Percentiles rank a stretch among this genome's conserved stretches.
phyloP scores from a whole-genome alignment of 2,329 filamentous ascomycete species.

The Fusarium gaditjirri region DNA sequence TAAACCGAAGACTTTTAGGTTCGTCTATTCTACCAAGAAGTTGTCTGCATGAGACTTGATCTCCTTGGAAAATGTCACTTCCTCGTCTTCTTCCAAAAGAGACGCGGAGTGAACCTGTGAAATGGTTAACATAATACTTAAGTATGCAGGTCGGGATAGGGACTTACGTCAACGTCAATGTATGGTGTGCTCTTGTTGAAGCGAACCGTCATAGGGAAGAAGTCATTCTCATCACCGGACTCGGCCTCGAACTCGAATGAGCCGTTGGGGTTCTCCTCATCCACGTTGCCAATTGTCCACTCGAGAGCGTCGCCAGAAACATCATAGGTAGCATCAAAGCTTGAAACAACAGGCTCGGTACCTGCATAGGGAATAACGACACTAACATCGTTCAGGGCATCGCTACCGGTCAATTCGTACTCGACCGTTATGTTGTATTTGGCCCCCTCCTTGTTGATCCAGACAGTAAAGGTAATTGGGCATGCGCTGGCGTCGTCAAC shows the following conservation, averaged over 20 bases:
- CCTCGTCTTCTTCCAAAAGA: conserved; percentile 79
- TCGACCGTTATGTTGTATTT: conserved; percentile 93
- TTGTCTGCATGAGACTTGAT: conserved; percentile 80
- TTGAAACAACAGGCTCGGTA: conserved; percentile 87
- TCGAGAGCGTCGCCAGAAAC: conserved; percentile 92
- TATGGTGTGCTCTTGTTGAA: conserved; percentile 90
- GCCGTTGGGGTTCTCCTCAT: conserved; percentile 83
- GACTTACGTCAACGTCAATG: conserved; percentile 91
- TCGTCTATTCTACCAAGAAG: conserved; percentile 77
- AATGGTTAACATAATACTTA: conserved; percentile 16
- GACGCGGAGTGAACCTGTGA: conserved; percentile 72
- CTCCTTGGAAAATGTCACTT: conserved; percentile 85
- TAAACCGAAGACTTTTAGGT: conserved; percentile 33
- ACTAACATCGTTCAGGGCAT: conserved; percentile 82
- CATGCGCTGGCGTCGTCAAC: conserved; percentile 82
- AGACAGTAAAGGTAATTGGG: conserved; percentile 96
- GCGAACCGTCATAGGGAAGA: conserved; percentile 95
- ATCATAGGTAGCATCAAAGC: conserved; percentile 94
- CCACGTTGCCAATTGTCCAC: conserved; percentile 90
- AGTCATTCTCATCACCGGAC: conserved; percentile 88
- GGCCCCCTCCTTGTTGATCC: conserved; percentile 89
- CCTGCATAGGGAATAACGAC: conserved; percentile 89
- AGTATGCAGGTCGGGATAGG: too few species aligned
- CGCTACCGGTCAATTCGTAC: conserved; percentile 88
- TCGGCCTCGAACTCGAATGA: conserved; percentile 96